Evolutionary conservation across 768 basidiomycete species (phyloP).

Genomic region (Neoboletus magnificus): DNA sequence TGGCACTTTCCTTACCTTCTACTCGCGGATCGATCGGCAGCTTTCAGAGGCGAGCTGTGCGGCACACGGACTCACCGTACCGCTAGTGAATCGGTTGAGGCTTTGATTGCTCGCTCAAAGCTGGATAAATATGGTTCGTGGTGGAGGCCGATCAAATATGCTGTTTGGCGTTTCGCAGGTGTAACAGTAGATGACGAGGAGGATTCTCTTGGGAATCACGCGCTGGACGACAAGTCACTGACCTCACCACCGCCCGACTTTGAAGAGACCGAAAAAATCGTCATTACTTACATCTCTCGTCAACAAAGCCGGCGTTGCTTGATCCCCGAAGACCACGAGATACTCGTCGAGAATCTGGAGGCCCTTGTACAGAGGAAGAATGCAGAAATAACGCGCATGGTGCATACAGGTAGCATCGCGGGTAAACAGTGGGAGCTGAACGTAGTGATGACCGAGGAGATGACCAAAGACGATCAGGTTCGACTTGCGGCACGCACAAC

Average conservation of each 20-base stretch:
- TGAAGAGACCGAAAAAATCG: conserved; percentile 47
- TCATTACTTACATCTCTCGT: conserved; percentile 72
- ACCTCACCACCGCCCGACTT: conserved; percentile 12
- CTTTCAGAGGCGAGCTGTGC: conserved; percentile 64
- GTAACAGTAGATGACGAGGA: conserved; percentile 34
- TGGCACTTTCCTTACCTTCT: conserved; percentile 73
- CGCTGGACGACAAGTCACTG: neutral
- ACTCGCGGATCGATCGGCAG: conserved; percentile 72
- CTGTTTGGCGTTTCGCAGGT: conserved; percentile 67
- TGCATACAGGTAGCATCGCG: neutral
- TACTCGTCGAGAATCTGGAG: conserved; percentile 49
- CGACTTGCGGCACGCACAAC: conserved; percentile 62
- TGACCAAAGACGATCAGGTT: conserved; percentile 78
- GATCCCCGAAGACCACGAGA: conserved; percentile 51
- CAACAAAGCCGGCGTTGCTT: conserved; percentile 55
- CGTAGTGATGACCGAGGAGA: conserved; percentile 56
- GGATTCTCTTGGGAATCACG: conserved; percentile 19
- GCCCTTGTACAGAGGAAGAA: conserved; percentile 45
- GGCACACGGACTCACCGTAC: conserved; percentile 66
- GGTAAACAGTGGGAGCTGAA: conserved; percentile 54
- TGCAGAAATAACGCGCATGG: conserved; percentile 11
- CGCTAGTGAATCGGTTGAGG: conserved; percentile 64
- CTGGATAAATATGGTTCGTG: conserved; percentile 44
- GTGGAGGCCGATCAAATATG: conserved; percentile 75
- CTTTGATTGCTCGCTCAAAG: conserved; percentile 42